Evolutionary conservation across 2,329 filamentous ascomycete genomes (phyloP), one percentile per base, ranked within the genome.

Genomic region (Aureobasidium mangrovei): DNA sequence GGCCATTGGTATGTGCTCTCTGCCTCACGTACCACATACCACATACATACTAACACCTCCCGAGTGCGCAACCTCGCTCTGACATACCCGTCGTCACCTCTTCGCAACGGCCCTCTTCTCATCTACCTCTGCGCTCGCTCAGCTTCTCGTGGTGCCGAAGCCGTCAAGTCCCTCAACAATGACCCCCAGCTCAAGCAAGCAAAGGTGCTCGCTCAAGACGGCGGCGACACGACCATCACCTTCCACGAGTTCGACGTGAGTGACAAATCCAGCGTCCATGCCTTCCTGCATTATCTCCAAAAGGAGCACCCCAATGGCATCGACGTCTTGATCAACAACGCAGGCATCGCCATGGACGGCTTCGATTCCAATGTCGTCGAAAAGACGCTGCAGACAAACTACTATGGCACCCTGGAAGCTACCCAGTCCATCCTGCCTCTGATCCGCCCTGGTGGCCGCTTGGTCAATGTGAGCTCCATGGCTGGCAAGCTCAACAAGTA

Each of bases 91-190:
- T 69, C 68, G 26, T 79, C 76, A 3, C 63, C 71, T 3, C 64
- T 76, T 54, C 72, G 74, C 57, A 71, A 65, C 53, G 74, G 74
- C 1, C 68, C 74, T 2, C 68, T 80, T 28, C 66, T 77, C 33
- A 76, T 80, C 53, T 80, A 80, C 64, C 69, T 80, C 2, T 78
- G 77, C 2, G 74, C 77, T 0, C 74, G 77, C 53, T 76, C 77
- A 46, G 61, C 70, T 42, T 62, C 68, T 29, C 65, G 74, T 51
- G 77, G 77, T 36, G 71, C 74, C 60, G 70, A 71, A 38, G 77
- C 77, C 0, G 58, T 78, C 9, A 65, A 70, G 9, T 60, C 64
- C 6, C 67, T 80, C 6, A 62, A 71, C 18, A 59, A 67, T 32
- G 77, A 79, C 56, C 60, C 67, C 1, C 68, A 72, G 42, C 60